Evolutionary conservation across 768 basidiomycete genomes (phyloP), one percentile per base, ranked within the genome.

Genomic region (Termitomyces titanicus): DNA sequence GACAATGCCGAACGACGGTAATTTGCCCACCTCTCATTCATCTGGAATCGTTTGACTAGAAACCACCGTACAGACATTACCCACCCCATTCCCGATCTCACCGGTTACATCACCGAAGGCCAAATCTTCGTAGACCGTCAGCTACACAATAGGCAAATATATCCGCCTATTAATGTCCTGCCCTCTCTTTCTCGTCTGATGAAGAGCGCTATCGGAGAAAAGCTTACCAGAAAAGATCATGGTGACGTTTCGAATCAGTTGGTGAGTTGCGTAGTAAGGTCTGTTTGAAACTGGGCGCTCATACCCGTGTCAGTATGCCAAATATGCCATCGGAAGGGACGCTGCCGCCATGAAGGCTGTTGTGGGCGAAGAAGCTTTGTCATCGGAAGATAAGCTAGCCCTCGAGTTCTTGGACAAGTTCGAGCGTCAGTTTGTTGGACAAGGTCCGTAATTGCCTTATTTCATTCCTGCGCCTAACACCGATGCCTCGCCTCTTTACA

Each of bases 1-100:
- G 53, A 98, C 97, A 57, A 99, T 99, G 97, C 97, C 97, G 24
- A 99, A 98, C 74, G 97, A 98, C 72, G 96, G 94, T 92, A 74
- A 76, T 81, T 70, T 31, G 13, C 45, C 61, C 48, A 47, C 57
- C 38, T 54, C 48, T 39, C 50, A 40, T 38, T 44, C 51, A 58
- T 45, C 59, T 50, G 3, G 38, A 56, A 56, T 53, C 57, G 43
- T 63, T 31, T 60, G 38, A 61, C 51, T 18, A 51, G 38, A 20
- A 35, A 57, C 22, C 42, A 46, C 59, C 59, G 47, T 60, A 20
- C 64, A 98, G 96, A 98, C 79, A 99, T 99, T 72, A 98, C 97
- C n/a, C 97, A 99, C 74, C 97, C 97, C 56, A 98, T 99, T 74
- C 96, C 96, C 67, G 96, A 98, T 84, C 79, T 98, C 72, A 98